These are phyloP conservation scores for Candida pseudofarinosa DNA, from an alignment of 805 yeast species.

Conservation along the genomic window DNA sequence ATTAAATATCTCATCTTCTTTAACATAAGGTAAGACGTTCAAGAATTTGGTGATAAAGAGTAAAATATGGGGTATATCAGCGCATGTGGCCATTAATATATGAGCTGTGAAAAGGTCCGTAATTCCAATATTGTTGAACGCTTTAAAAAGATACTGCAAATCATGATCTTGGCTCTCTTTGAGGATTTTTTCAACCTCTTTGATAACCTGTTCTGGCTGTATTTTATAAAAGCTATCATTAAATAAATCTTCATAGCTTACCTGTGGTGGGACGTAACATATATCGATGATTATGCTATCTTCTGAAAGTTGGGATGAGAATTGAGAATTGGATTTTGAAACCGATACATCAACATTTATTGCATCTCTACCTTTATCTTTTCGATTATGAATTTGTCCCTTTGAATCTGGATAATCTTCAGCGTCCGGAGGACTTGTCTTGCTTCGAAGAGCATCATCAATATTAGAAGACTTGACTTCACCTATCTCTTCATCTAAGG, in stretches of 20 bases:
- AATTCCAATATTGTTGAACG: slow-evolving; percentile 14
- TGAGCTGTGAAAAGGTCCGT: slow-evolving; percentile 16
- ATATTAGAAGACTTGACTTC: slow-evolving; percentile 25
- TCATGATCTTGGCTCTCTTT: not conserved
- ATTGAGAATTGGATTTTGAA: not conserved
- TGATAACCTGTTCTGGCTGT: not conserved
- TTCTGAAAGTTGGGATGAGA: slow-evolving; percentile 3
- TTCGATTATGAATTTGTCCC: not conserved
- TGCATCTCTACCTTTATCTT: not conserved
- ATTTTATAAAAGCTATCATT: slow-evolving; percentile 6
- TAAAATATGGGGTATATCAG: slow-evolving; percentile 10
- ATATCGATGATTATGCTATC: slow-evolving; percentile 1
- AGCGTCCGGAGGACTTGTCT: not conserved
- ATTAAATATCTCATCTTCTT: slow-evolving; percentile 5
- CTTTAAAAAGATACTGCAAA: slow-evolving; percentile 5
- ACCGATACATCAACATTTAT: not conserved
- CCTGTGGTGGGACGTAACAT: slow-evolving; percentile 2
- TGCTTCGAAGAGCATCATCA: slow-evolving; percentile 10
- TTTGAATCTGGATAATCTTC: not conserved
- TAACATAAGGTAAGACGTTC: slow-evolving; percentile 3
- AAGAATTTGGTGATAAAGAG: slow-evolving; percentile 10
- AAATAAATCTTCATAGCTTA: slow-evolving; percentile 3
- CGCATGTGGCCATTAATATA: slow-evolving; percentile 12
- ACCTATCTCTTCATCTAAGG: slow-evolving; percentile 36
- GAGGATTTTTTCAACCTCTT: not conserved